Percentiles rank a stretch among this genome's conserved stretches.
phyloP scores from a whole-genome alignment of 2,329 filamentous ascomycete genomes.

The Phyllosticta citribraziliensis region DNA sequence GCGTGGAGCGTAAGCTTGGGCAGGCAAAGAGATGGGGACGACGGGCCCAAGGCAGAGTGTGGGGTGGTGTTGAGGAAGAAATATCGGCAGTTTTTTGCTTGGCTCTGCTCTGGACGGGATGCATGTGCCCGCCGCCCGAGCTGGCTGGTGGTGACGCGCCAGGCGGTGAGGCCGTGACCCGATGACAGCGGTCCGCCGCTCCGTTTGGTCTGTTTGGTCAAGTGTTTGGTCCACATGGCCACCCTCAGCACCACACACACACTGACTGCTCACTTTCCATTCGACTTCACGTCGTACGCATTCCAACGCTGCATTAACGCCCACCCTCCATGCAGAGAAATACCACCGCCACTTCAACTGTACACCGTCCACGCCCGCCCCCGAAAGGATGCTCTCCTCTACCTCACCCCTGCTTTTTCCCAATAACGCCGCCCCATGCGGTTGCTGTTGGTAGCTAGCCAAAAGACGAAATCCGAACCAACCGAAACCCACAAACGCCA shows the following conservation, averaged over 20 bases:
- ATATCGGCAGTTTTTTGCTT: background rate
- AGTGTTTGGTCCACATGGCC: background rate
- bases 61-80: background rate
- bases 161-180: background rate
- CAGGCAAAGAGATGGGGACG: background rate
- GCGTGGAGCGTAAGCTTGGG: background rate
- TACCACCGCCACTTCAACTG: background rate
- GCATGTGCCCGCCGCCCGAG: background rate
- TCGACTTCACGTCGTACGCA: background rate
- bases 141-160: background rate
- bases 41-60: background rate
- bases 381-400: background rate
- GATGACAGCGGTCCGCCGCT: background rate
- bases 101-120: background rate
- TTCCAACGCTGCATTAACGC: background rate
- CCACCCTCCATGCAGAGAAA: background rate
- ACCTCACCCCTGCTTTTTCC: background rate
- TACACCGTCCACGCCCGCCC: background rate
- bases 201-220: background rate
- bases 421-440: conserved; percentile 5
- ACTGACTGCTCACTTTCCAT: background rate
- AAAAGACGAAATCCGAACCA: background rate
- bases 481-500: background rate
- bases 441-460: background rate
- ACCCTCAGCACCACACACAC: background rate